Conservation (phyloP, 208 protist species). For the Acanthamoeba quina region DNA sequence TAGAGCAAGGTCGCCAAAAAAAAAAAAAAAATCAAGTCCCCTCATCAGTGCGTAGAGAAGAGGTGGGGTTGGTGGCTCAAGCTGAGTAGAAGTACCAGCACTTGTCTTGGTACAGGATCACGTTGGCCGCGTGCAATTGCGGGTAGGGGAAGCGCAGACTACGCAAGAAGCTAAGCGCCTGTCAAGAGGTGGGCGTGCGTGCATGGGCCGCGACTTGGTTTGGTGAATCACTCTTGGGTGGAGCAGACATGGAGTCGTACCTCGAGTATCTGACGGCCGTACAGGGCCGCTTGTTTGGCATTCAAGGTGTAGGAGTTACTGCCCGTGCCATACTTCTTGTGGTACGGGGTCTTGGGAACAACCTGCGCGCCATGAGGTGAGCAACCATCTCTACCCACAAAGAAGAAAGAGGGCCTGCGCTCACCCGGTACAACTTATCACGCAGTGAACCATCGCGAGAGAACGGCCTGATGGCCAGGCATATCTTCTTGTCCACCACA, state of each 20-base stretch:
- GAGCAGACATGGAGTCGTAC: background rate
- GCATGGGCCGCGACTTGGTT: no score
- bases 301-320: background rate
- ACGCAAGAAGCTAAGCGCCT: constrained; percentile 54
- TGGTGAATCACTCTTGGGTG: no score
- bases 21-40: background rate
- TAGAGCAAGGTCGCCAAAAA: background rate
- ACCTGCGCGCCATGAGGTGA: background rate
- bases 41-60: background rate
- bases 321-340: constrained; percentile 6
- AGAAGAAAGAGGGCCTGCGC: background rate
- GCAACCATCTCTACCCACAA: background rate
- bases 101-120: constrained; percentile 39
- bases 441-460: background rate
- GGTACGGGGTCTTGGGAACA: background rate
- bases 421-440: constrained; percentile 27
- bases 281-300: background rate
- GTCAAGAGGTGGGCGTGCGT: background rate
- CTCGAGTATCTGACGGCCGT: constrained; percentile 58
- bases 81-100: constrained; percentile 9
- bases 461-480: background rate
- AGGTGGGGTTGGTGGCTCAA: background rate
- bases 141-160: constrained; percentile 43
- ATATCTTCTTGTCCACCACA: constrained; percentile 37
- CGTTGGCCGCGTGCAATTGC: constrained; percentile 58